Evolutionary conservation across 192 early-diverging fungal species (phyloP).

Genomic region (Mortierella claussenii): DNA sequence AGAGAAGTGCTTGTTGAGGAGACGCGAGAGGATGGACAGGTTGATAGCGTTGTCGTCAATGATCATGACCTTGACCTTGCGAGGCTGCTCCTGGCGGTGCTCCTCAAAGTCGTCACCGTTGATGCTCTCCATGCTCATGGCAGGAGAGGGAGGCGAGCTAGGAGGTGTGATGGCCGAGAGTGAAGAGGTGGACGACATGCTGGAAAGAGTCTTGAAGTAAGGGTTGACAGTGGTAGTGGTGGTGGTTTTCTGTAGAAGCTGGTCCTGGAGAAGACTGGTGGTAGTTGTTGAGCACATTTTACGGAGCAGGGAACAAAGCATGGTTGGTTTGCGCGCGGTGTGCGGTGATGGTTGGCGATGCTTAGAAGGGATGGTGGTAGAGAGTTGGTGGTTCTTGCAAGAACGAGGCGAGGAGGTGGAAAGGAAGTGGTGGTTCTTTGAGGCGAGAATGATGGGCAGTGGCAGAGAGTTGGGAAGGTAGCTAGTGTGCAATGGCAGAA

Average conservation of each 20-base stretch:
- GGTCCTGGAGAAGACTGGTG: conserved; percentile 18
- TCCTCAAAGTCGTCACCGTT: conserved; percentile 40
- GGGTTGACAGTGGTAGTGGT: conserved; percentile 20
- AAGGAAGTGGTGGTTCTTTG: conserved; percentile 18
- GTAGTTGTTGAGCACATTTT: conserved; percentile 45
- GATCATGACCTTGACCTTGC: conserved; percentile 62
- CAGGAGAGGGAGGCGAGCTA: conserved; percentile 36
- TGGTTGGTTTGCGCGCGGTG: conserved; percentile 28
- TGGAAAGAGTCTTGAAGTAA: conserved; percentile 7
- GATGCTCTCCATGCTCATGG: conserved; percentile 50
- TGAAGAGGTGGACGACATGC: conserved; percentile 20
- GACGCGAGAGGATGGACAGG: conserved; percentile 65
- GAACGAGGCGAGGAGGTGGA: conserved; percentile 3
- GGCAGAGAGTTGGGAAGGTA: too few species aligned
- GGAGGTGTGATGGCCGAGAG: conserved; percentile 30
- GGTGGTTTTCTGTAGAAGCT: conserved; percentile 25
- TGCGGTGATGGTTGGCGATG: conserved; percentile 4
- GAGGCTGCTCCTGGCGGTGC: conserved; percentile 10
- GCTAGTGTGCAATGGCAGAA: too few species aligned
- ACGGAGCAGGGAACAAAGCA: conserved; percentile 47
- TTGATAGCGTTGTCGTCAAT: conserved; percentile 79
- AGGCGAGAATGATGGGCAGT: conserved; percentile 28
- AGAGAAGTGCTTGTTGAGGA: conserved; percentile 64
- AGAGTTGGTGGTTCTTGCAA: neutral
- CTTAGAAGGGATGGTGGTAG: conserved; percentile 9